Percentiles rank a stretch among this genome's conserved stretches.
phyloP scores from a whole-genome alignment of 2,329 filamentous ascomycete genomes.

The Xenoacremonium recifei region DNA sequence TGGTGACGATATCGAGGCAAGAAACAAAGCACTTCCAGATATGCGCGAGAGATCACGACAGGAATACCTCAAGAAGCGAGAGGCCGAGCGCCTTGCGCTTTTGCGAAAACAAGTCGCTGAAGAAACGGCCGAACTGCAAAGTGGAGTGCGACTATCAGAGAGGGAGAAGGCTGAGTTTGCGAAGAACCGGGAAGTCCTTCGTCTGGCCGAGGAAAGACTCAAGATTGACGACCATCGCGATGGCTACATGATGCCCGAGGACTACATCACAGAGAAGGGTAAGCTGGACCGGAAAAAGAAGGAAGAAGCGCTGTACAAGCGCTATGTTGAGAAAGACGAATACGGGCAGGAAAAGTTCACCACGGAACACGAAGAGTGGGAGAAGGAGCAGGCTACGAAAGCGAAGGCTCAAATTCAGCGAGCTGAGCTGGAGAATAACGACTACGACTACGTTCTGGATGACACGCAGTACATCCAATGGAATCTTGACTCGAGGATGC shows the following conservation, averaged over 20 bases:
- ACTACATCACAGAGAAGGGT: slow-evolving; percentile 91
- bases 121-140: slow-evolving; percentile 77
- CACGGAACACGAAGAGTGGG: slow-evolving; percentile 96
- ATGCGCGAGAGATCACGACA: slow-evolving; percentile 82
- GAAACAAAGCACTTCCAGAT: slow-evolving; percentile 73
- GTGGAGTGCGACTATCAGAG: slow-evolving; percentile 71
- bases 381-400: slow-evolving; percentile 82
- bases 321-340: slow-evolving; percentile 85
- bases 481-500: slow-evolving; percentile 69
- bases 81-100: slow-evolving; percentile 81
- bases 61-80: slow-evolving; percentile 90
- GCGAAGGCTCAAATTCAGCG: slow-evolving; percentile 82
- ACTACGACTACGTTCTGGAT: slow-evolving; percentile 94
- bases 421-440: slow-evolving; percentile 71
- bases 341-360: slow-evolving; percentile 85
- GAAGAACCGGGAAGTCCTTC: slow-evolving; percentile 78
- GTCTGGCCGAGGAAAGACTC: slow-evolving; percentile 79
- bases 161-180: slow-evolving; percentile 85
- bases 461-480: slow-evolving; percentile 85
- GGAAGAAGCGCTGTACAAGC: slow-evolving; percentile 83
- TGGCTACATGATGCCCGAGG: slow-evolving; percentile 89
- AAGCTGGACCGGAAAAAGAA: slow-evolving; percentile 87
- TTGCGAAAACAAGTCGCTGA: slow-evolving; percentile 87
- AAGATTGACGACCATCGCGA: slow-evolving; percentile 89
- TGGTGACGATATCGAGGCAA: slow-evolving; percentile 58